Base-by-base conservation (phyloP, 2,329 filamentous ascomycete species). In the Penicillium verrucosum region DNA sequence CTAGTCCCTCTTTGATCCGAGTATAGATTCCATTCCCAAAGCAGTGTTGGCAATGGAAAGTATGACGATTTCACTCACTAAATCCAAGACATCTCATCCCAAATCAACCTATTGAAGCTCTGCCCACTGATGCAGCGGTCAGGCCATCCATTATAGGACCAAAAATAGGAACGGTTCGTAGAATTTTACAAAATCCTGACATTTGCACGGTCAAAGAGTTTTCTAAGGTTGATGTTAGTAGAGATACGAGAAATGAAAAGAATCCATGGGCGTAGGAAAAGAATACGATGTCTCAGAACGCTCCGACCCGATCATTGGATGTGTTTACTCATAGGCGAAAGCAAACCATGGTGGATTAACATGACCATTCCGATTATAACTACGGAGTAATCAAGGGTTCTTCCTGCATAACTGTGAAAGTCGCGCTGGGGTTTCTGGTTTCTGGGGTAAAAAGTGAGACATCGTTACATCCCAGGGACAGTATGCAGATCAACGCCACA, bases 381-480 rank as follows among this genome's bases (percentile, higher is more conserved):
- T 9, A n/a, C n/a, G n/a, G n/a, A n/a, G 2, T 18, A 18, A 18
- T 18, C 2, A 10, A 36, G 10, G 25, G 11, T 10, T 25, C 25
- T 29, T 36, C 18, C 18, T 12, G 36, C 12, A 48, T 18, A 25
- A 34, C 4, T n/a, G n/a, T n/a, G 21, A 11, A 23, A 37, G 10
- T 12, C 38, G 41, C 37, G 34, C 50, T 38, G 25, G 34, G 16
- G 42, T 36, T 51, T 57, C 53, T 48, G 63, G 49, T 21, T 21
- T 21, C 21, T 21, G 21, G 49, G 57, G 49, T 51, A 57, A 42
- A 41, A n/a, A 25, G 43, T 61, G 51, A 63, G 61, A 65, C 61
- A 65, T 45, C 47, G 60, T 65, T 66, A 63, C 62, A 68, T 68
- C 38, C 21, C 38, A 51, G 54, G 49, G 51, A 50, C 50, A 4